A percentile compares a stretch with the other conserved stretches of the same genome.
Conservation (phyloP, 2,329 filamentous ascomycete species). For the Colletotrichum sansevieriae region DNA sequence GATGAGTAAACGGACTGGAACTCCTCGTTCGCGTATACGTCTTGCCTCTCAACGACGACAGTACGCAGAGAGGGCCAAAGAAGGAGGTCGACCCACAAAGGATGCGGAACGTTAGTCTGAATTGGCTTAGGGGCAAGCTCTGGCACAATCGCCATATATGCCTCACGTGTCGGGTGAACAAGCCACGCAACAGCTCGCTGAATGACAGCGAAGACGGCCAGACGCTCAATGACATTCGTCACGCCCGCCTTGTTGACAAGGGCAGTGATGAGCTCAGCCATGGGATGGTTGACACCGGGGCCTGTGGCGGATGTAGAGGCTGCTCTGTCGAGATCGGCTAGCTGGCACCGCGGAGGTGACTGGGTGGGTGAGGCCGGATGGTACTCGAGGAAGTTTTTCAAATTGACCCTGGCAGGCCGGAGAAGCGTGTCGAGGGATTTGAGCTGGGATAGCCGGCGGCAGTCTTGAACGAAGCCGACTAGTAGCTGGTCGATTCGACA, state of each 20-base stretch:
- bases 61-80: slow-evolving; percentile 52
- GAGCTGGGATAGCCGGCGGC: slow-evolving; percentile 50
- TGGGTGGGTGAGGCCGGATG: slow-evolving; percentile 43
- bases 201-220: slow-evolving; percentile 51
- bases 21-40: slow-evolving; percentile 53
- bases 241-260: slow-evolving; percentile 49
- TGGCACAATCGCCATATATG: slow-evolving; percentile 44
- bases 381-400: slow-evolving; percentile 51
- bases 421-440: slow-evolving; percentile 48
- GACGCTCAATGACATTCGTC: slow-evolving; percentile 49
- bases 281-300: slow-evolving; percentile 44
- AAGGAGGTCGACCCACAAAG: slow-evolving; percentile 51
- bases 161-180: slow-evolving; percentile 50
- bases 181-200: slow-evolving; percentile 49
- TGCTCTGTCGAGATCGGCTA: slow-evolving; percentile 42
- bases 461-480: slow-evolving; percentile 52
- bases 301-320: slow-evolving; percentile 11
- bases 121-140: slow-evolving; percentile 46
- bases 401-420: slow-evolving; percentile 50
- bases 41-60: slow-evolving; percentile 51
- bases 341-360: slow-evolving; percentile 34
- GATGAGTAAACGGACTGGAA: slow-evolving; percentile 52
- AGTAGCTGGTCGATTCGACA: slow-evolving; percentile 52
- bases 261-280: slow-evolving; percentile 49
- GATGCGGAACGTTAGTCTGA: slow-evolving; percentile 48